phyloP scores from a whole-genome alignment of 2,329 filamentous ascomycete genomes.

The Calonectria naviculata region DNA sequence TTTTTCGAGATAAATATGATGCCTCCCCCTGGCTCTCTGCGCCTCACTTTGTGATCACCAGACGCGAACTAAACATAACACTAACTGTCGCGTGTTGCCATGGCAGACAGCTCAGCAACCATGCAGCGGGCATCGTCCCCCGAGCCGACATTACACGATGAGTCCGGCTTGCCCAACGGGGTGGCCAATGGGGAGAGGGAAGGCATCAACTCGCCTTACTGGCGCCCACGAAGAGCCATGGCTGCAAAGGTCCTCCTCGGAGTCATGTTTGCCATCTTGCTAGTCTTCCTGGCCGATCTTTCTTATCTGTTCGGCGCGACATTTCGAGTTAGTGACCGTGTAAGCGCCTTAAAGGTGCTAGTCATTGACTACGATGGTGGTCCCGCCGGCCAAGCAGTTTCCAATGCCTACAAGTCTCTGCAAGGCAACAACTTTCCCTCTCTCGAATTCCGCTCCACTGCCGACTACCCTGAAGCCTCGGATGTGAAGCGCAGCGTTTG shows the following conservation, averaged over 20 bases:
- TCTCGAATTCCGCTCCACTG: slow-evolving; percentile 39
- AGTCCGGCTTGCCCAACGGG: neutral
- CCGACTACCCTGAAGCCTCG: slow-evolving; percentile 37
- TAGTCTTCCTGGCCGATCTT: slow-evolving; percentile 33
- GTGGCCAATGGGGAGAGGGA: too few relatives aligned
- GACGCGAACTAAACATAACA: neutral
- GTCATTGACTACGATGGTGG: slow-evolving; percentile 46
- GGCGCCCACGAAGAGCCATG: neutral
- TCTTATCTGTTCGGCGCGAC: slow-evolving; percentile 48
- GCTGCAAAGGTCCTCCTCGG: slow-evolving; percentile 17
- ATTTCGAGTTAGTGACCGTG: slow-evolving; percentile 34
- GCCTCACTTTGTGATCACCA: neutral
- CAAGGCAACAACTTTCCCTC: slow-evolving; percentile 44
- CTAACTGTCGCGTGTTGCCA: neutral
- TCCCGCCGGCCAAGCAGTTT: slow-evolving; percentile 44
- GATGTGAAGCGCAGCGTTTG: slow-evolving; percentile 49
- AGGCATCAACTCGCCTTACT: neutral
- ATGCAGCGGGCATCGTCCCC: neutral
- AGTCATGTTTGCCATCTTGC: slow-evolving; percentile 28
- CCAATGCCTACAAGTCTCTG: slow-evolving; percentile 43
- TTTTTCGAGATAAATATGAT: neutral
- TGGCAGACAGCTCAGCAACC: neutral
- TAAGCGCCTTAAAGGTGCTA: slow-evolving; percentile 39
- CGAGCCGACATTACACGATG: neutral
- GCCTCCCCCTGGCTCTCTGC: neutral